phyloP scores from a whole-genome alignment of 192 early-diverging fungal genomes.

The Glomus cerebriforme region DNA sequence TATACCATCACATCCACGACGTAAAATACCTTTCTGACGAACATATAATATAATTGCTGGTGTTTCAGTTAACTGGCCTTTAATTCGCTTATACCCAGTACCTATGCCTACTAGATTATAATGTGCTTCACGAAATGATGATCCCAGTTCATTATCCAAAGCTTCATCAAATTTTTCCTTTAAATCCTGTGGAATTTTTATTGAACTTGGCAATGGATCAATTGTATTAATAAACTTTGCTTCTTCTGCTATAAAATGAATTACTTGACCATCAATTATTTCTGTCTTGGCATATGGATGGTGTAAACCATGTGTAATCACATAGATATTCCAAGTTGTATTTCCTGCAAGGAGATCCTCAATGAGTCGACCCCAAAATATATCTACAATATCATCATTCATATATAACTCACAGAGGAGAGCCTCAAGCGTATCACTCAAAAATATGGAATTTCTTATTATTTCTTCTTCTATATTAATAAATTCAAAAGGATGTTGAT shows the following conservation, averaged over 20 bases:
- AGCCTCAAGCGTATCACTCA: conserved; percentile 6
- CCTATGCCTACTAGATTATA: neutral
- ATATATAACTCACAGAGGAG: conserved; percentile 11
- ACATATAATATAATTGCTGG: neutral
- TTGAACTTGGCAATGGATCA: neutral
- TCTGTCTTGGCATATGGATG: neutral
- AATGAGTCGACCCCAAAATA: conserved; percentile 15
- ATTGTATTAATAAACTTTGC: neutral
- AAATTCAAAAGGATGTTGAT: too few species aligned
- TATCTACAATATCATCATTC: conserved; percentile 12
- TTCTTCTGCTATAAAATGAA: conserved; percentile 15
- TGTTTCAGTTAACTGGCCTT: neutral
- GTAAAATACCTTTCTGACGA: neutral
- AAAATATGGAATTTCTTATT: neutral
- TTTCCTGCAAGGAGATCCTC: too few species aligned
- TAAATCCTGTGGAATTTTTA: neutral
- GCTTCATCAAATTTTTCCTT: conserved; percentile 4
- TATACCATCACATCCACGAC: neutral
- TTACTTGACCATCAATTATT: neutral
- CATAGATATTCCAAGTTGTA: neutral
- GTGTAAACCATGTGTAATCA: neutral
- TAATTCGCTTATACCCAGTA: neutral
- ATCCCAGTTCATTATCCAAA: conserved; percentile 2
- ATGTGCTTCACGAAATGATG: neutral
- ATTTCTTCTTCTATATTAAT: too few species aligned